A percentile compares a stretch with the other conserved stretches of the same genome.
Evolutionary conservation across 768 basidiomycete species (phyloP).

Genomic region (Rhodotorula sphaerocarpa): DNA sequence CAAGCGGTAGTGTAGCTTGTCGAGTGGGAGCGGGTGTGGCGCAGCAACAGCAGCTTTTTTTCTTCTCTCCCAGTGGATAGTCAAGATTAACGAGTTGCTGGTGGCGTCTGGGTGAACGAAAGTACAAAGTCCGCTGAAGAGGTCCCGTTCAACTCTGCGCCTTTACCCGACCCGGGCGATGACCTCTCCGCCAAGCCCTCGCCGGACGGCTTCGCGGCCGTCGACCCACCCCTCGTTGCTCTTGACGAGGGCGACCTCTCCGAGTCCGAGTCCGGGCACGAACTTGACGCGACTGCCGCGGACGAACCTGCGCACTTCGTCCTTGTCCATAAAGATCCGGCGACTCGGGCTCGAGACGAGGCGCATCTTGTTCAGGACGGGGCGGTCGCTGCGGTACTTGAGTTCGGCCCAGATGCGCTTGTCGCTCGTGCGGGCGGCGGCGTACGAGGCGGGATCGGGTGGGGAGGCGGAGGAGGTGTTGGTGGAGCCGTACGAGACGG

Average conservation of each 20-base stretch:
- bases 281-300: conserved; percentile 72
- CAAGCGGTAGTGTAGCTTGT: conserved; percentile 6
- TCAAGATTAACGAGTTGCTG: no score
- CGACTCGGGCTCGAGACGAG: conserved; percentile 78
- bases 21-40: no score
- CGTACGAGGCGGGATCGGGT: conserved; percentile 61
- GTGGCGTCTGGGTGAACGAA: no score
- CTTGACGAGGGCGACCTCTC: conserved; percentile 80
- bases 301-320: conserved; percentile 69
- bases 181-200: conserved; percentile 74
- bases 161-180: conserved; percentile 34
- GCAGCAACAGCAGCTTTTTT: no score
- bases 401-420: conserved; percentile 85
- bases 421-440: conserved; percentile 54
- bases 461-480: conserved; percentile 52
- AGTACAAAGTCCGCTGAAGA: no score
- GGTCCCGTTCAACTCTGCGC: no score
- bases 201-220: conserved; percentile 76
- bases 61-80: no score
- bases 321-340: conserved; percentile 62
- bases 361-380: conserved; percentile 69
- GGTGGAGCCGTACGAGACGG: conserved; percentile 60
- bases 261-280: conserved; percentile 75
- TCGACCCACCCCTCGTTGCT: conserved; percentile 76
- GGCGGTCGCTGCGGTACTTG: conserved; percentile 84